Conservation (phyloP, 108 stramenopile genomes). For the Cyclotella choctawhatcheeana region DNA sequence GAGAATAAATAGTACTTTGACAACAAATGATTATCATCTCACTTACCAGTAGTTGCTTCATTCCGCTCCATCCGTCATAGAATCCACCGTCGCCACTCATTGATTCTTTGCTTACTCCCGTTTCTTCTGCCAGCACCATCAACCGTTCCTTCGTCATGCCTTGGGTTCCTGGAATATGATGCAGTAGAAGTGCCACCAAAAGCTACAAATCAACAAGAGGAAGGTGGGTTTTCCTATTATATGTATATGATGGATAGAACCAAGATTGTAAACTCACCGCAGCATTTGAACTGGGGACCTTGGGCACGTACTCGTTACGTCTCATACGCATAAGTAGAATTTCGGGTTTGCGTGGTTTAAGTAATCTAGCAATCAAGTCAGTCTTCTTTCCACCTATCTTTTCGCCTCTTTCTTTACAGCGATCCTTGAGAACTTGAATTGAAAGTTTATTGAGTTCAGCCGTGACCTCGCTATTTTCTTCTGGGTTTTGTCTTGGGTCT, state of each 20-base stretch:
- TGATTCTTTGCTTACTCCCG: conserved; percentile 63
- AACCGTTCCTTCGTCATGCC: conserved; percentile 63
- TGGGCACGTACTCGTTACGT: conserved; percentile 61
- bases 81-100: conserved; percentile 66
- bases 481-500: neutral
- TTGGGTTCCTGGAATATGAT: conserved; percentile 49
- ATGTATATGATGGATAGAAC: too few species aligned
- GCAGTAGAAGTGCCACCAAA: conserved; percentile 61
- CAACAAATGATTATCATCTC: too few species aligned
- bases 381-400: conserved; percentile 55
- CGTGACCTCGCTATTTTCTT: conserved; percentile 6
- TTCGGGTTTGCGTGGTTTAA: conserved; percentile 61
- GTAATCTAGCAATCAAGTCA: conserved; percentile 58
- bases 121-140: conserved; percentile 57
- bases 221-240: too few species aligned
- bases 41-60: conserved; percentile 49
- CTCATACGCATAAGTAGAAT: conserved; percentile 44
- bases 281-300: conserved; percentile 47
- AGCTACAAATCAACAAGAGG: too few species aligned
- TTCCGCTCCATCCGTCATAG: conserved; percentile 64
- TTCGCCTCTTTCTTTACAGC: conserved; percentile 54
- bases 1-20: too few species aligned
- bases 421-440: conserved; percentile 42
- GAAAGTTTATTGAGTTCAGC: conserved; percentile 46
- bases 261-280: too few species aligned